A percentile compares a stretch with the other conserved stretches of the same genome.
Evolutionary conservation across 768 basidiomycete species (phyloP).

Genomic region (Xerocomus brunneocitrinus): DNA sequence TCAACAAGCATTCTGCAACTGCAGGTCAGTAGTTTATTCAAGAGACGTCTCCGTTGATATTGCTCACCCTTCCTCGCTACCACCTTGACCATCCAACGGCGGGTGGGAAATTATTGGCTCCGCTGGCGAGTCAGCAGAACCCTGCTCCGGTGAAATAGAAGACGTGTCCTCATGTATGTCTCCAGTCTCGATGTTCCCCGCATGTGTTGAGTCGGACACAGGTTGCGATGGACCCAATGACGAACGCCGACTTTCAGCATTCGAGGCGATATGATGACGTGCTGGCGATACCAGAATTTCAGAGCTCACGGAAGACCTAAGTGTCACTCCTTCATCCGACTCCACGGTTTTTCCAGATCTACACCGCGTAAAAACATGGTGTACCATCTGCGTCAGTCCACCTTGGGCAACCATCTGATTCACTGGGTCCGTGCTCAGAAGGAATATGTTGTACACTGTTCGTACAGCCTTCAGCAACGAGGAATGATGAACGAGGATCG

Average conservation of each 20-base stretch:
- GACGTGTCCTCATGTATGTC: neutral
- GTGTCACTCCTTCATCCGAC: slow-evolving; percentile 13
- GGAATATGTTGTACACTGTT: slow-evolving; percentile 97
- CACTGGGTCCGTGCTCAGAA: slow-evolving; percentile 82
- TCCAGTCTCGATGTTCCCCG: neutral
- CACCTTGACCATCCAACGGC: slow-evolving; percentile 3
- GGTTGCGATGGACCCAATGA: slow-evolving; percentile 4
- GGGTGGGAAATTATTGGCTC: neutral
- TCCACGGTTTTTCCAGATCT: slow-evolving; percentile 31
- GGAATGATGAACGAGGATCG: slow-evolving; percentile 89
- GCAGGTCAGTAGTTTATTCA: slow-evolving; percentile 3
- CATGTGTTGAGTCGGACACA: neutral
- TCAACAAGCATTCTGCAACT: slow-evolving; percentile 11
- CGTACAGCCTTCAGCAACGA: slow-evolving; percentile 93
- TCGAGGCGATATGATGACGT: slow-evolving; percentile 3
- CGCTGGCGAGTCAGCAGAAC: neutral
- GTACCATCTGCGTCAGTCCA: slow-evolving; percentile 95
- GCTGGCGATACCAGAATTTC: slow-evolving; percentile 16
- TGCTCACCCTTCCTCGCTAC: slow-evolving; percentile 21
- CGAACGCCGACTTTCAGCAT: slow-evolving; percentile 10
- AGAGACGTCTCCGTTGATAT: neutral
- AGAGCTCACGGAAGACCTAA: slow-evolving; percentile 19
- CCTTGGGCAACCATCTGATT: slow-evolving; percentile 99
- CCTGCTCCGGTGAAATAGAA: slow-evolving; percentile 2
- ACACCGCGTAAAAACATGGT: slow-evolving; percentile 90